Evolutionary conservation across 176 grass and related monocot genomes (phyloP).

Genomic region (Musa beccarii): DNA sequence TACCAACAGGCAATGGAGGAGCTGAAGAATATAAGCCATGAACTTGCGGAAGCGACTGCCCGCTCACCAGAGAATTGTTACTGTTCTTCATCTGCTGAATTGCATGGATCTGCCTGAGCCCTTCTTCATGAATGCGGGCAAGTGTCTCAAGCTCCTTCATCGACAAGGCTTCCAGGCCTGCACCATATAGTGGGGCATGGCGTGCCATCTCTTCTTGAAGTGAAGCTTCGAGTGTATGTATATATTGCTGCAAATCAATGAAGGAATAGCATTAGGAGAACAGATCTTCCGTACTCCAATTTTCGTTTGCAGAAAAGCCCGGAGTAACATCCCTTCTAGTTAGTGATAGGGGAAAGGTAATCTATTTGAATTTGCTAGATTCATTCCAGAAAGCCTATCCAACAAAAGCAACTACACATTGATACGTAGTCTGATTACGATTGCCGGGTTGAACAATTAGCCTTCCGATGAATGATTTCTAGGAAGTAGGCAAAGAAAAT

Average conservation of each 20-base stretch:
- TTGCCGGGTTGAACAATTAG: too few species aligned
- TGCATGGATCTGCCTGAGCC: constrained; percentile 57
- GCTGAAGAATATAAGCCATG: constrained; percentile 48
- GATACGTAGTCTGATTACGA: too few species aligned
- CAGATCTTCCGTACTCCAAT: too few species aligned
- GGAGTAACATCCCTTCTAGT: too few species aligned
- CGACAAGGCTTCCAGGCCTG: constrained; percentile 58
- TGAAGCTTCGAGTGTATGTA: constrained; percentile 68
- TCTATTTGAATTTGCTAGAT: too few species aligned
- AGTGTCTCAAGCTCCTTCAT: constrained; percentile 73
- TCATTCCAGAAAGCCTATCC: too few species aligned
- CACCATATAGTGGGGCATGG: constrained; percentile 84
- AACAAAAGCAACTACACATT: too few species aligned
- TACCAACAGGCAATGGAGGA: constrained; percentile 44
- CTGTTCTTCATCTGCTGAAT: constrained; percentile 59
- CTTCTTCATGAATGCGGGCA: constrained; percentile 68
- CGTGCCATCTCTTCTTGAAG: constrained; percentile 86
- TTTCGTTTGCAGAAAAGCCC: too few species aligned
- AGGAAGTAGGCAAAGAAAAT: too few species aligned
- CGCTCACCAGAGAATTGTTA: constrained; percentile 36
- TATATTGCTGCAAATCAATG: constrained; percentile 75
- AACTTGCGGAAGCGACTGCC: constrained; percentile 33
- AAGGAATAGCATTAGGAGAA: background rate
- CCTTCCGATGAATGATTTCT: too few species aligned
- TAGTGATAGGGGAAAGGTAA: too few species aligned